These are phyloP conservation scores for Blastobotrys muscicola DNA, from an alignment of 805 yeast species.

Conservation along the genomic window DNA sequence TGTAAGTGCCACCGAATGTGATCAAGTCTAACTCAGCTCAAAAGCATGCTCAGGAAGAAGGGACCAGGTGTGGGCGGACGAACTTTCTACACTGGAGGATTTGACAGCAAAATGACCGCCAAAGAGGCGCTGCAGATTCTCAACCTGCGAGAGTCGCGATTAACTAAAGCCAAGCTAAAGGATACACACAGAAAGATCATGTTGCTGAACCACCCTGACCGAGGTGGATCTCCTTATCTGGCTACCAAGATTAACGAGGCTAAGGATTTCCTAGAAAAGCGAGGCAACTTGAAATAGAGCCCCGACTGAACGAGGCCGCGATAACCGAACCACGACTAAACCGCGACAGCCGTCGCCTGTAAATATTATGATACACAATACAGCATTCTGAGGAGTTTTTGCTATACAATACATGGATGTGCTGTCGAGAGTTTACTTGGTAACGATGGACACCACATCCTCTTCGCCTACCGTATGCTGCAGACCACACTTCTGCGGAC, in stretches of 20 bases:
- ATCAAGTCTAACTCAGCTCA: conserved; percentile 4
- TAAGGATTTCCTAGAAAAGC: conserved; percentile 65
- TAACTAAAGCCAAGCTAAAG: conserved; percentile 39
- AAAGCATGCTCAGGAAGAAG: conserved; percentile 24
- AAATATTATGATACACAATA: conserved; percentile 2
- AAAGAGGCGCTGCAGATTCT: conserved; percentile 83
- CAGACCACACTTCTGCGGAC: conserved; percentile 94
- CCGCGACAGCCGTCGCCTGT: conserved; percentile 1
- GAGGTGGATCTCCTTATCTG: conserved; percentile 73
- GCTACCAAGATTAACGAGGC: conserved; percentile 86
- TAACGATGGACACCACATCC: conserved; percentile 85
- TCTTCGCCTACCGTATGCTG: conserved; percentile 79
- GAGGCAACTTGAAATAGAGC: conserved; percentile 28
- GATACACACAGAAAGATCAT: conserved; percentile 65
- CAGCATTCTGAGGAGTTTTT: background rate
- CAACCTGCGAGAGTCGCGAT: conserved; percentile 40
- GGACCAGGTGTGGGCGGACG: conserved; percentile 61
- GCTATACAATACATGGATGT: background rate
- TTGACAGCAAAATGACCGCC: conserved; percentile 83
- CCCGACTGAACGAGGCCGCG: background rate
- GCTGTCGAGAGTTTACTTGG: conserved; percentile 41
- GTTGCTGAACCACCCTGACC: conserved; percentile 82
- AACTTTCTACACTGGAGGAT: conserved; percentile 76
- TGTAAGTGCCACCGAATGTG: conserved; percentile 4
- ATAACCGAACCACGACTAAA: background rate